Base-by-base conservation (phyloP, 495 filamentous ascomycete genomes). In the Barbatosphaeria neglecta region DNA sequence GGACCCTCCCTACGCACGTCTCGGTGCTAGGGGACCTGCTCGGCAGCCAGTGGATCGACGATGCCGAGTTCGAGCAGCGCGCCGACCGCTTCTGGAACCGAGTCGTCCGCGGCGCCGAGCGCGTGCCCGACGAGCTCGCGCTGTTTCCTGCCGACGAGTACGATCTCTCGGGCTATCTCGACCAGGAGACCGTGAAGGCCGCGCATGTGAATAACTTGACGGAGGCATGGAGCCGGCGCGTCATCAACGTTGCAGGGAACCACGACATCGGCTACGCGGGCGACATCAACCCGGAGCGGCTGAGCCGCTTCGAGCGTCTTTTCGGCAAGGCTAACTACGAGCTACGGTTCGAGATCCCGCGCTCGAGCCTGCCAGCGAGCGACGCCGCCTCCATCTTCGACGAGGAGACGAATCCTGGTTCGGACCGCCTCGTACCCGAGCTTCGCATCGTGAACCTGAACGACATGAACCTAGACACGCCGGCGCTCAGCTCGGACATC, bases 221-320 rank as follows among this genome's bases (percentile, higher is more conserved):
- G 5, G 61, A 65, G 7, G 56, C 63, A 1, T 98, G 92, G 92
- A 66, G 73, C 13, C 69, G 71, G 22, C 76, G 84, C 45, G 66
- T 97, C 46, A 90, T 97, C 58, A 90, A 92, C 50, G 73, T 96
- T 10, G 86, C 82, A 0, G 92, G 92, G 0, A 98, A 98, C 59
- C 92, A 98, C 55, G 92, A 98, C 61, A 80, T 97, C 45, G 92
- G 92, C 22, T 98, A 98, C 56, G 86, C 90, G 0, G 92, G 92
- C 0, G 92, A 98, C 62, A 73, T 95, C 47, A 84, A 80, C 44
- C 61, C 69, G 27, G 67, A 78, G 23, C 76, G 87, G 10, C 73
- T 93, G 37, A 68, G 77, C 25, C 75, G 92, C 7, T 98, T 94
- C 60, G 86, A 92, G 66, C 60, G 69, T 8, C 76, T 75, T 15